Evolutionary conservation across 768 basidiomycete genomes (phyloP).

Genomic region (Tulasnella sp.): DNA sequence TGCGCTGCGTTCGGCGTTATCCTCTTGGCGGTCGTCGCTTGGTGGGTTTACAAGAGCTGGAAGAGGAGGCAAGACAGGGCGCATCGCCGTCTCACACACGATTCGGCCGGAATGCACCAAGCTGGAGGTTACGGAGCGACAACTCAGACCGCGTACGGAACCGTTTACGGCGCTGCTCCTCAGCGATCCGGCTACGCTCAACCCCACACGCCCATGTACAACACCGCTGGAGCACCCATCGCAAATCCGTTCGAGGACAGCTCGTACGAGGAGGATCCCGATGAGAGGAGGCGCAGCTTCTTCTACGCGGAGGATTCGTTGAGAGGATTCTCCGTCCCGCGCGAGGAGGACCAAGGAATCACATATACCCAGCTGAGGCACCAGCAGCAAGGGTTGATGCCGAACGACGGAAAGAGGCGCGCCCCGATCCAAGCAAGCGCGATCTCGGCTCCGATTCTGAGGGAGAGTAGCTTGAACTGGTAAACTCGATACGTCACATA

Average conservation of each 20-base stretch:
- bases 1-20: slow-evolving; percentile 80
- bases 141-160: slow-evolving; percentile 46
- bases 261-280: slow-evolving; percentile 25
- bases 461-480: slow-evolving; percentile 87
- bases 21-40: slow-evolving; percentile 69
- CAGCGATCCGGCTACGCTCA: slow-evolving; percentile 16
- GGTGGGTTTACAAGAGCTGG: slow-evolving; percentile 70
- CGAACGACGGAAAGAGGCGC: slow-evolving; percentile 43
- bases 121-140: slow-evolving; percentile 34
- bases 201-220: neutral
- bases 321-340: slow-evolving; percentile 52
- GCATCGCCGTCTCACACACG: slow-evolving; percentile 64
- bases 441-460: slow-evolving; percentile 76
- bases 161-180: slow-evolving; percentile 4
- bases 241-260: slow-evolving; percentile 29
- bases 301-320: slow-evolving; percentile 87
- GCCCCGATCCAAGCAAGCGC: slow-evolving; percentile 60
- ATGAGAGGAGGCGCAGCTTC: slow-evolving; percentile 54
- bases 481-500: slow-evolving; percentile 43
- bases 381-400: slow-evolving; percentile 43
- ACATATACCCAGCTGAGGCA: slow-evolving; percentile 44
- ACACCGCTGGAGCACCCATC: neutral
- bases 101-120: slow-evolving; percentile 33
- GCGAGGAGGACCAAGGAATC: slow-evolving; percentile 43
- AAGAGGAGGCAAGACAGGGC: slow-evolving; percentile 68